Percentiles rank a stretch among this genome's conserved stretches.
These are phyloP conservation scores for Puccinia polysora DNA, from an alignment of 1,284 basidiomycete genomes.

Conservation along the genomic window DNA sequence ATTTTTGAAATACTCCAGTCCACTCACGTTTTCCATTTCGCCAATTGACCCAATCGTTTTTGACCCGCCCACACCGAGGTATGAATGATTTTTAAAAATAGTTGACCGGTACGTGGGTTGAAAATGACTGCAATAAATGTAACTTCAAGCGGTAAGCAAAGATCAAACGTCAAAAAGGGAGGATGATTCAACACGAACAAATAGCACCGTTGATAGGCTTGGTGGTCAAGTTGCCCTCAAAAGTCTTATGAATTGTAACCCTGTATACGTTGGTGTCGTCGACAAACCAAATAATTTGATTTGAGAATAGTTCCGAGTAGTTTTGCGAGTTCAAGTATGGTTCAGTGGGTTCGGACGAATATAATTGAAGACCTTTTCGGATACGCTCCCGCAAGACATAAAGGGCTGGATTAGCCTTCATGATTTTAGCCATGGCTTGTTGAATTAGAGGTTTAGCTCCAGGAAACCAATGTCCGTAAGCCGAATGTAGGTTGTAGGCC, in stretches of 20 bases:
- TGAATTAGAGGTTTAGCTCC: constrained; percentile 96
- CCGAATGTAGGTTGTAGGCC: constrained; percentile 98
- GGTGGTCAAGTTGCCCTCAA: constrained; percentile 98
- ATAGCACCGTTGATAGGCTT: constrained; percentile 78
- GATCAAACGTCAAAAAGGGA: neutral
- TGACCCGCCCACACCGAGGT: constrained; percentile 99
- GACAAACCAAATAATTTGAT: constrained; percentile 99
- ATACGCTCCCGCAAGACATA: constrained; percentile 98
- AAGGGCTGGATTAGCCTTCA: constrained; percentile 97
- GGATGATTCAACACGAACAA: constrained; percentile 7
- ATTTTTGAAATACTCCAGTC: neutral
- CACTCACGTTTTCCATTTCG: constrained; percentile 90
- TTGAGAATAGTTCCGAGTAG: constrained; percentile 96
- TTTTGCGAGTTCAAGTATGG: constrained; percentile 96
- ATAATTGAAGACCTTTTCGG: constrained; percentile 93
- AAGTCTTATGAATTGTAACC: constrained; percentile 99
- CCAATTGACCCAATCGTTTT: constrained; percentile 97
- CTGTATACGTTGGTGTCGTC: constrained; percentile 99
- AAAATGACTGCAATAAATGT: constrained; percentile 71
- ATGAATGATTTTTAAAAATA: constrained; percentile 99
- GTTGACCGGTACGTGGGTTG: constrained; percentile 95
- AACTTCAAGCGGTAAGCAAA: neutral
- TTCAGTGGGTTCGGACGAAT: constrained; percentile 98
- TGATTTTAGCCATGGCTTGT: constrained; percentile 99
- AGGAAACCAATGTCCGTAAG: constrained; percentile 99